Evolutionary conservation across 139 green algal species (phyloP).

Genomic region (Nannochloris sp.): DNA sequence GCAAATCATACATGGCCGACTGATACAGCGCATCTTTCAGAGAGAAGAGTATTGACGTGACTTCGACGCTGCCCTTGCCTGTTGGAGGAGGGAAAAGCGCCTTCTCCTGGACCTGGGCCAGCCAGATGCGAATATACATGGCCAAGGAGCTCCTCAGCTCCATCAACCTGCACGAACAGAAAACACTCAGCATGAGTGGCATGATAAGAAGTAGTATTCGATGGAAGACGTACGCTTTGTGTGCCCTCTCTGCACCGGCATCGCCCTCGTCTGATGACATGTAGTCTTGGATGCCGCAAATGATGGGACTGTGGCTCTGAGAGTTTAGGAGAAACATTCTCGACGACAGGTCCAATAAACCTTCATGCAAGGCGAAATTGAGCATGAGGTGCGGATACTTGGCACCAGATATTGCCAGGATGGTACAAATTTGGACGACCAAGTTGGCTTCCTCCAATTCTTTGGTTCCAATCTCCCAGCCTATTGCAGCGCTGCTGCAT

Average conservation of each 20-base stretch:
- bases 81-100: too few species aligned
- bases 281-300: not conserved
- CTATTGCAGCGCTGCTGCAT: not conserved
- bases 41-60: slow-evolving; percentile 10
- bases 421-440: slow-evolving; percentile 35
- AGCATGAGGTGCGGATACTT: too few species aligned
- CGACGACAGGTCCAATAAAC: slow-evolving; percentile 25
- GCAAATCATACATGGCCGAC: slow-evolving; percentile 10
- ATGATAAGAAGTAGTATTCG: not conserved
- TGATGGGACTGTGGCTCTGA: not conserved
- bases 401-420: slow-evolving; percentile 16
- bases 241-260: not conserved
- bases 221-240: not conserved
- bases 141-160: not conserved
- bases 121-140: not conserved
- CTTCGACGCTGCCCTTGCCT: not conserved
- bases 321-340: slow-evolving; percentile 26
- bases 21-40: slow-evolving; percentile 9
- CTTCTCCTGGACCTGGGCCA: too few species aligned
- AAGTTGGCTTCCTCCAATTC: slow-evolving; percentile 58
- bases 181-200: not conserved
- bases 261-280: not conserved
- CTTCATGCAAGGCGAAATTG: slow-evolving; percentile 19
- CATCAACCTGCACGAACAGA: not conserved
- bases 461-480: slow-evolving; percentile 31